A percentile compares a stretch with the other conserved stretches of the same genome.
These are phyloP conservation scores for Hypoxylon intermedium DNA, from an alignment of 495 filamentous ascomycete genomes.

Conservation along the genomic window DNA sequence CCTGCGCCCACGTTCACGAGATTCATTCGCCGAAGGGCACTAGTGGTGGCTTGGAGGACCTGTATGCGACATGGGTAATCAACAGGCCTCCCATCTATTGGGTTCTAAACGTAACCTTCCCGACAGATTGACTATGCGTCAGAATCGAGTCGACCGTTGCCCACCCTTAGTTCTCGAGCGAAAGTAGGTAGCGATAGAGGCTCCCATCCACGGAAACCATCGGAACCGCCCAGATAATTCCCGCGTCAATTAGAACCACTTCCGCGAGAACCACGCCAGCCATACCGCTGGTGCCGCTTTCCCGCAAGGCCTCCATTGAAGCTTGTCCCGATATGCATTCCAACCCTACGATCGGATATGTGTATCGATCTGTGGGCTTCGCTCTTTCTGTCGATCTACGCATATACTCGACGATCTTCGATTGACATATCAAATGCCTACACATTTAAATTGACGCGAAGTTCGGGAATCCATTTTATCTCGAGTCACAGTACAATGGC, in stretches of 20 bases:
- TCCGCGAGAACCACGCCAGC: conserved; percentile 27
- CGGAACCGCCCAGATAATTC: conserved; percentile 23
- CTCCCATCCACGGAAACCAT: conserved; percentile 21
- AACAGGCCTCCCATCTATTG: conserved; percentile 20
- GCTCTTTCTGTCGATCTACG: conserved; percentile 19
- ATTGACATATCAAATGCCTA: not conserved
- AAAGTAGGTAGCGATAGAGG: conserved; percentile 9
- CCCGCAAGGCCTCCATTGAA: conserved; percentile 28
- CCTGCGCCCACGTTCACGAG: conserved; percentile 1
- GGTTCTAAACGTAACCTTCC: conserved; percentile 17
- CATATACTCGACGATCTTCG: conserved; percentile 8
- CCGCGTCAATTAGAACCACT: conserved; percentile 30
- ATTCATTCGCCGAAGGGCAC: conserved; percentile 12
- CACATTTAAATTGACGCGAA: not conserved
- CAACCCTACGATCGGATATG: conserved; percentile 26
- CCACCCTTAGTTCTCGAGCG: conserved; percentile 20
- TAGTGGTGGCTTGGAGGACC: conserved; percentile 11
- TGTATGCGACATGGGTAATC: conserved; percentile 15
- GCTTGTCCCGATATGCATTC: conserved; percentile 28
- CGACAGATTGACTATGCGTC: conserved; percentile 22
- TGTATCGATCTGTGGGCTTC: conserved; percentile 12
- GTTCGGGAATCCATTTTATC: not conserved
- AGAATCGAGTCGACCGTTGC: conserved; percentile 8
- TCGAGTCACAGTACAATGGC: conserved; percentile 3
- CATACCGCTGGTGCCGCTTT: conserved; percentile 24